Conservation (phyloP, 805 yeast species). For the Zygoascus tannicola region DNA sequence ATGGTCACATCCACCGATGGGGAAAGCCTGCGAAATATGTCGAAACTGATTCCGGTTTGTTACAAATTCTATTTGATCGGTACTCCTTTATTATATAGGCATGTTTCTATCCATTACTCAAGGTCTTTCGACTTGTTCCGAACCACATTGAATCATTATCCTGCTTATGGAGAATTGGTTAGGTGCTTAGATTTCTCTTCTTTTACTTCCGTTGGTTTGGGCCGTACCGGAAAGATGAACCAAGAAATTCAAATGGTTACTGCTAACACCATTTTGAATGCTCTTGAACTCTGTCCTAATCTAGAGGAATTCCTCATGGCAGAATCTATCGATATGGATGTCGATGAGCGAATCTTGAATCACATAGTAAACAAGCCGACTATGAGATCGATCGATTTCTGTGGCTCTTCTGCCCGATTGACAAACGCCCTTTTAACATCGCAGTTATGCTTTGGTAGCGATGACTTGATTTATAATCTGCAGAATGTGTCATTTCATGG, state of each 20-base stretch:
- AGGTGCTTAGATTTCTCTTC: constrained; percentile 78
- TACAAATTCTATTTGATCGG: constrained; percentile 28
- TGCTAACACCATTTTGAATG: constrained; percentile 53
- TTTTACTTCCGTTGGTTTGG: constrained; percentile 81
- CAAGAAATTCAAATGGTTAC: constrained; percentile 88
- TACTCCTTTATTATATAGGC: constrained; percentile 29
- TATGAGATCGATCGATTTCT: constrained; percentile 69
- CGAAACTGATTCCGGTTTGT: constrained; percentile 20
- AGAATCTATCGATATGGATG: constrained; percentile 78
- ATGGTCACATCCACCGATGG: constrained; percentile 4
- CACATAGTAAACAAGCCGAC: constrained; percentile 46
- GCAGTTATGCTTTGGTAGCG: not conserved
- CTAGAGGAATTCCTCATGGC: constrained; percentile 71
- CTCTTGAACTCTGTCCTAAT: constrained; percentile 51
- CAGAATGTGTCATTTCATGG: constrained; percentile 66
- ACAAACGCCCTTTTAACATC: not conserved
- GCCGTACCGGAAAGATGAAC: constrained; percentile 83
- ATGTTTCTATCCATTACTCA: constrained; percentile 58
- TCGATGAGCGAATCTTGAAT: constrained; percentile 50
- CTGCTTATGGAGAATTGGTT: constrained; percentile 41
- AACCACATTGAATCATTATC: constrained; percentile 40
- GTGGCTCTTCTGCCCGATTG: constrained; percentile 55
- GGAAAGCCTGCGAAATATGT: constrained; percentile 14
- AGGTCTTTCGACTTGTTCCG: constrained; percentile 68
- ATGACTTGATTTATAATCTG: constrained; percentile 11